Conservation (phyloP, 176 grass and related monocot genomes). For the Eragrostis curvula region DNA sequence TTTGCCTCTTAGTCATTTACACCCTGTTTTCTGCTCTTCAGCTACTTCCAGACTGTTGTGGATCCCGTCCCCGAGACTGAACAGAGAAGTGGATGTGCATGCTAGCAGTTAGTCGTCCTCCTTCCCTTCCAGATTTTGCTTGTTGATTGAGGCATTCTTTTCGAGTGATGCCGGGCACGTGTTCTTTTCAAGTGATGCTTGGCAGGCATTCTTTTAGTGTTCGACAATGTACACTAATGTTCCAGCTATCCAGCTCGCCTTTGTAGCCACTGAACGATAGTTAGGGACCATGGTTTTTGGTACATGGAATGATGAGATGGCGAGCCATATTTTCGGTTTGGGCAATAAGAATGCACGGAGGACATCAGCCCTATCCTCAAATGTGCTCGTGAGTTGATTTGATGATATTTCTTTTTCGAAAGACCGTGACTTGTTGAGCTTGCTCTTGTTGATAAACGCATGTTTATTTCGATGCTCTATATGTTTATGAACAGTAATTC, state of each 20-base stretch:
- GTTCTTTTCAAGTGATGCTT: conserved; percentile 48
- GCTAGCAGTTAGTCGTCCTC: conserved; percentile 56
- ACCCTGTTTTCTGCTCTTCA: conserved; percentile 45
- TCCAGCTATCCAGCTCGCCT: conserved; percentile 25
- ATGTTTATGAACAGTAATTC: conserved; percentile 4
- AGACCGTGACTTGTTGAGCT: too few relatives aligned
- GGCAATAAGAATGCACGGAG: conserved; percentile 44
- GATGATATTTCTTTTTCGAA: too few relatives aligned
- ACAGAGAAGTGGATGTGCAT: conserved; percentile 85
- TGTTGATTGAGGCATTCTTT: conserved; percentile 53
- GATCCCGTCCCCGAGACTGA: conserved; percentile 63
- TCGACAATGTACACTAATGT: conserved; percentile 41
- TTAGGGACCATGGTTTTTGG: conserved; percentile 33
- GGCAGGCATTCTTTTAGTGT: conserved; percentile 34
- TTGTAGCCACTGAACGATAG: conserved; percentile 49
- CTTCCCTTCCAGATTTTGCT: conserved; percentile 39
- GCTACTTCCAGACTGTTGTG: conserved; percentile 76
- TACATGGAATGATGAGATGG: conserved; percentile 6
- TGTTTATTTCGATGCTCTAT: not conserved
- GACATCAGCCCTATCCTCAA: conserved; percentile 20
- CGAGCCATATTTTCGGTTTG: conserved; percentile 26
- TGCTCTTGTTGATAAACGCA: not conserved
- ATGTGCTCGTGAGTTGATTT: conserved; percentile 19
- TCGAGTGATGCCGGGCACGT: conserved; percentile 33
- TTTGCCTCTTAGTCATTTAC: too few relatives aligned